A percentile compares a stretch with the other conserved stretches of the same genome.
Evolutionary conservation across 2,329 filamentous ascomycete species (phyloP).

Genomic region (Phaeosphaeria sp.): DNA sequence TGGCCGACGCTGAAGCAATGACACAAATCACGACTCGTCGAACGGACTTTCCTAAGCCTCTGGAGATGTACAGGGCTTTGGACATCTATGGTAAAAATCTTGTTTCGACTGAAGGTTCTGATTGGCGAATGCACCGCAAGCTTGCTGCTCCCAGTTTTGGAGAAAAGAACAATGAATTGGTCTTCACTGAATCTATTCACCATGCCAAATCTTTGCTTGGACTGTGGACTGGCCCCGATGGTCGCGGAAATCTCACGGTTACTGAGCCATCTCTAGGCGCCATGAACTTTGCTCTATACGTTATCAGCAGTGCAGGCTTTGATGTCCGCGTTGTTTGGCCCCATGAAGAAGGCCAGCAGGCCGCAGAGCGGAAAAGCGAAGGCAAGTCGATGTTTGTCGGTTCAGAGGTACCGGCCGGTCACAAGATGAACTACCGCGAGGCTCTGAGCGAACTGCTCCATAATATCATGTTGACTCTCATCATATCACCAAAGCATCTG

Average conservation of each 20-base stretch:
- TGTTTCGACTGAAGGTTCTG: constrained; percentile 70
- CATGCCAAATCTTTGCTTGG: constrained; percentile 59
- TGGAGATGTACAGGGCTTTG: constrained; percentile 64
- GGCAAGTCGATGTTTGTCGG: constrained; percentile 42
- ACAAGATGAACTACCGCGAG: constrained; percentile 69
- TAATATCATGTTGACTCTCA: constrained; percentile 67
- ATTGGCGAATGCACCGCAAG: constrained; percentile 78
- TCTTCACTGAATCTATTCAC: constrained; percentile 68
- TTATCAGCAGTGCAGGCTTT: constrained; percentile 75
- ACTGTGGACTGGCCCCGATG: constrained; percentile 39
- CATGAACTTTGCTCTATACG: constrained; percentile 67
- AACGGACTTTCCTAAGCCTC: constrained; percentile 75
- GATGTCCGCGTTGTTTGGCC: constrained; percentile 65
- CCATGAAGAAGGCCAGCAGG: constrained; percentile 60
- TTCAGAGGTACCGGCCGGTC: constrained; percentile 39
- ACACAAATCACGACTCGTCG: constrained; percentile 70
- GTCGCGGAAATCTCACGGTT: constrained; percentile 54
- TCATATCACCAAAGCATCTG: constrained; percentile 66
- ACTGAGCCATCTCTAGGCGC: constrained; percentile 67
- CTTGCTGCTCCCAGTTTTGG: constrained; percentile 75
- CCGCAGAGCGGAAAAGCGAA: constrained; percentile 29
- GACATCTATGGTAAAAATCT: constrained; percentile 76
- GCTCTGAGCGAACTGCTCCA: constrained; percentile 69
- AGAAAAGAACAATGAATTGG: constrained; percentile 74
- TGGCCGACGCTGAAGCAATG: constrained; percentile 70